Evolutionary conservation across 192 early-diverging fungal genomes (phyloP).

Genomic region (Backusella tarrabulga): DNA sequence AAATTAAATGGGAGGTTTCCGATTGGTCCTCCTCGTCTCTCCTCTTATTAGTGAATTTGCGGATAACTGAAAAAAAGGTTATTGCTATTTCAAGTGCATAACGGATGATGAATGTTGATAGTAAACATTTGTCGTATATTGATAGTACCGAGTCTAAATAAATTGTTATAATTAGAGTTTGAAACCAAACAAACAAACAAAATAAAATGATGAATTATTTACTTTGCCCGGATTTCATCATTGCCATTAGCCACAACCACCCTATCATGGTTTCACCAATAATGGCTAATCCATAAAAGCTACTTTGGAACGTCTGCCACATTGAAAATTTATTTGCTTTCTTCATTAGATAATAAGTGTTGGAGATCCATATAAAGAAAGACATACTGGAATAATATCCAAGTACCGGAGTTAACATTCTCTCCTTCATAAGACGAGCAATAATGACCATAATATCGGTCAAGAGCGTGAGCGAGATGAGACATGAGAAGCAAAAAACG

Average conservation of each 20-base stretch:
- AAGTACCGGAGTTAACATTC: slow-evolving; percentile 38
- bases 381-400: slow-evolving; percentile 40
- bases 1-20: slow-evolving; percentile 21
- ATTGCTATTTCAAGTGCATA: slow-evolving; percentile 36
- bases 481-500: slow-evolving; percentile 28
- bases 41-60: slow-evolving; percentile 12
- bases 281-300: slow-evolving; percentile 46
- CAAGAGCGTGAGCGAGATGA: slow-evolving; percentile 35
- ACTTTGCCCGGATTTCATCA: slow-evolving; percentile 23
- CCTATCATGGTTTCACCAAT: slow-evolving; percentile 44
- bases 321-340: slow-evolving; percentile 35
- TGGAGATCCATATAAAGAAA: slow-evolving; percentile 33
- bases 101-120: slow-evolving; percentile 40
- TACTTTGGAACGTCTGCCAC: slow-evolving; percentile 48
- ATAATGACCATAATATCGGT: slow-evolving; percentile 30
- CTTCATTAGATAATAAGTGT: slow-evolving; percentile 29
- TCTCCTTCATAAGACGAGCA: slow-evolving; percentile 33
- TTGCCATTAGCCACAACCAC: slow-evolving; percentile 37
- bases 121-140: slow-evolving; percentile 32
- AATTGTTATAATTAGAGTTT: neutral
- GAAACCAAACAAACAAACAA: neutral
- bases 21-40: slow-evolving; percentile 13
- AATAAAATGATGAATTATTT: neutral
- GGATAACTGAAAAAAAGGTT: slow-evolving; percentile 32
- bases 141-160: slow-evolving; percentile 14